Evolutionary conservation across 2,329 filamentous ascomycete species (phyloP).

Genomic region (Arthrobotrys iridis): DNA sequence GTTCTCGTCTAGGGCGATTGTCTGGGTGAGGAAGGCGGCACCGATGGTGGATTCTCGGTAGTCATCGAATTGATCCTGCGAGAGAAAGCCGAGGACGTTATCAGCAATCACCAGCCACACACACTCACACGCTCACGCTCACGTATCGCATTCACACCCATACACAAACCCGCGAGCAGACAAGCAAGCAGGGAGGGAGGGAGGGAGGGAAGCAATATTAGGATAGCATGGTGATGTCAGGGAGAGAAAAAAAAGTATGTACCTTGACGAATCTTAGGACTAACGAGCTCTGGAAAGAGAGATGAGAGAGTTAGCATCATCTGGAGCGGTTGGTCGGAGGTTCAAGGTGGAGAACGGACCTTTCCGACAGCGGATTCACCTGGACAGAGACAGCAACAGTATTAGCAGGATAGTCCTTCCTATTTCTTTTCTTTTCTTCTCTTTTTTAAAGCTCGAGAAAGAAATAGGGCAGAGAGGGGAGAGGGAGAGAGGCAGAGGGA

Average conservation of each 20-base stretch:
- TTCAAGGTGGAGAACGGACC: conserved; percentile 65
- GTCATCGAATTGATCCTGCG: conserved; percentile 99
- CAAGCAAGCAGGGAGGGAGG: background rate
- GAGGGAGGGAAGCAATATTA: background rate
- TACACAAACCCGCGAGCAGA: too few species aligned
- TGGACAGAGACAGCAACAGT: conserved; percentile 61
- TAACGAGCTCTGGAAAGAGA: conserved; percentile 79
- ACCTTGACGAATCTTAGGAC: conserved; percentile 99
- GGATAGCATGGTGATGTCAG: too few species aligned
- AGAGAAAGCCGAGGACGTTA: conserved; percentile 40
- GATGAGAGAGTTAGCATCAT: background rate
- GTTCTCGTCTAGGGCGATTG: conserved; percentile 95
- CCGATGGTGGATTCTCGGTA: conserved; percentile 98
- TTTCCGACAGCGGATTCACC: conserved; percentile 99
- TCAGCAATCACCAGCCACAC: conserved; percentile 17
- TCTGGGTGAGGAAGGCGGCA: conserved; percentile 98
- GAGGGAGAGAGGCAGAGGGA: background rate
- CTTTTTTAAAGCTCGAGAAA: too few species aligned
- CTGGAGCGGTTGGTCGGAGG: background rate
- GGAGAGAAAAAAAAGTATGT: too few species aligned
- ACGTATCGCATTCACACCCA: too few species aligned
- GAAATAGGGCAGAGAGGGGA: conserved; percentile 14
- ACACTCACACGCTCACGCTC: too few species aligned
- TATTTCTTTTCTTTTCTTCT: too few species aligned
- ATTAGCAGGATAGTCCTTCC: too few species aligned